Evolutionary conservation across 345 rosid species (phyloP), one percentile per base, ranked within the genome.

Genomic region (Microcos paniculata): DNA sequence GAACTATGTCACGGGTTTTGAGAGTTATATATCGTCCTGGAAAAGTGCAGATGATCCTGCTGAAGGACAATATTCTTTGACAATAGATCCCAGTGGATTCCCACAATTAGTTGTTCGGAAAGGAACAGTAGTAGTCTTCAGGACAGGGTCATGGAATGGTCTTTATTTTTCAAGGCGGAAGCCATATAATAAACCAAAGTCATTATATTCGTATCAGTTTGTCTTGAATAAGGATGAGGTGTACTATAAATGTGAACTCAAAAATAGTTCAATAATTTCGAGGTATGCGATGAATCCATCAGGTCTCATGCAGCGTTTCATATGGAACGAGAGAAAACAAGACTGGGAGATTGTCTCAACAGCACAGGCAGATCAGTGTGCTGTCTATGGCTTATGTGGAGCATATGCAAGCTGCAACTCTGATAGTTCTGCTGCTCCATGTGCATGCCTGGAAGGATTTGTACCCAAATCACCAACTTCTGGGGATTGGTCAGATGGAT

Each of bases 101-200:
- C 90, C 90, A 3, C 88, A 90, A 23, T 0, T 70, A 3, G 72
- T 84, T 10, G 48, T 86, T 24, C 67, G 49, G 70, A 62, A 77
- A 6, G 74, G 85, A 4, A 14, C 74, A 8, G 35, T 9, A 10
- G 68, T 31, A 40, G 35, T 23, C 12, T 78, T 61, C 21, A 45
- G 89, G 21, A 58, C 77, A 1, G 90, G 91, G 18, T 73, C 88
- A 12, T 86, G 90, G 88, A 83, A 86, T 62, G 94, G 91, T 1
- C 4, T 10, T 68, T 28, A 9, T 4, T 48, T 68, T 12, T 28
- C 58, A 4, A 3, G 14, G 8, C 9, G 1, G 14, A 31, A 11
- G n/a, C 61, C 70, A 1, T 5, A 24, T 7, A 14, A 21, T 23
- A 62, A 35, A 0, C 48, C 58, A 0, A 18, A 8, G 48, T 26